Percentiles rank a stretch among this genome's conserved stretches.
phyloP scores from a whole-genome alignment of 2,329 filamentous ascomycete species.

The Pseudocercospora macadamiae region DNA sequence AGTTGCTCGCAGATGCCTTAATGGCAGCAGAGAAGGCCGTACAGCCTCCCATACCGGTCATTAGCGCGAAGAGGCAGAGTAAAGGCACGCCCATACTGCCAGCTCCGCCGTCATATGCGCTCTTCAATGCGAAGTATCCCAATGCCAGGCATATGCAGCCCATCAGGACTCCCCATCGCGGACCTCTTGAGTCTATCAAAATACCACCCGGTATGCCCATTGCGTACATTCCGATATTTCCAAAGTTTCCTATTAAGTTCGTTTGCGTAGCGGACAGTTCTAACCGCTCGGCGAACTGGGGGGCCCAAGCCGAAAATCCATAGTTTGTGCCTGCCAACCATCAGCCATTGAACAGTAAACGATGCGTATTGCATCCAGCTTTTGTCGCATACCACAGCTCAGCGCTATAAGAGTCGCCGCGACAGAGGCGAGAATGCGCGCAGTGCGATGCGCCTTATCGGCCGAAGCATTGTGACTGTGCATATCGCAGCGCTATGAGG shows the following conservation, averaged over 20 bases:
- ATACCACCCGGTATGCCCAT: slow-evolving; percentile 87
- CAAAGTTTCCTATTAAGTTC: slow-evolving; percentile 80
- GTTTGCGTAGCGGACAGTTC: slow-evolving; percentile 88
- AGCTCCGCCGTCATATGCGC: slow-evolving; percentile 72
- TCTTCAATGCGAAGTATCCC: slow-evolving; percentile 85
- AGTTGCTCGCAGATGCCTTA: slow-evolving; percentile 85
- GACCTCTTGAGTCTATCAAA: slow-evolving; percentile 80
- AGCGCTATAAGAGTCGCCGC: slow-evolving; percentile 83
- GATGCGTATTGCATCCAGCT: no score
- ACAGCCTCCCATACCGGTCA: slow-evolving; percentile 87
- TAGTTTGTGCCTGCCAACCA: slow-evolving; percentile 76
- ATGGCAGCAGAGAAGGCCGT: slow-evolving; percentile 87
- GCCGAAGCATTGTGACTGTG: slow-evolving; percentile 20
- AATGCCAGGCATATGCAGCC: slow-evolving; percentile 72
- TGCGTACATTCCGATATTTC: slow-evolving; percentile 92
- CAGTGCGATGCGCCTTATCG: slow-evolving; percentile 59
- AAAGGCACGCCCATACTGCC: slow-evolving; percentile 58
- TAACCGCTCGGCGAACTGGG: slow-evolving; percentile 86
- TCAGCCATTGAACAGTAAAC: slow-evolving; percentile 57
- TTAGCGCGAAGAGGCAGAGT: slow-evolving; percentile 80
- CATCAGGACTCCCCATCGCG: slow-evolving; percentile 74
- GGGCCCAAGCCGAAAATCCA: slow-evolving; percentile 97
- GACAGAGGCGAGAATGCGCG: slow-evolving; percentile 78
- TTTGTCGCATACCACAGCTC: slow-evolving; percentile 88
- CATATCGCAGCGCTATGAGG: background rate